Evolutionary conservation across 495 filamentous ascomycete genomes (phyloP).

Genomic region (Lichina pygmaea): DNA sequence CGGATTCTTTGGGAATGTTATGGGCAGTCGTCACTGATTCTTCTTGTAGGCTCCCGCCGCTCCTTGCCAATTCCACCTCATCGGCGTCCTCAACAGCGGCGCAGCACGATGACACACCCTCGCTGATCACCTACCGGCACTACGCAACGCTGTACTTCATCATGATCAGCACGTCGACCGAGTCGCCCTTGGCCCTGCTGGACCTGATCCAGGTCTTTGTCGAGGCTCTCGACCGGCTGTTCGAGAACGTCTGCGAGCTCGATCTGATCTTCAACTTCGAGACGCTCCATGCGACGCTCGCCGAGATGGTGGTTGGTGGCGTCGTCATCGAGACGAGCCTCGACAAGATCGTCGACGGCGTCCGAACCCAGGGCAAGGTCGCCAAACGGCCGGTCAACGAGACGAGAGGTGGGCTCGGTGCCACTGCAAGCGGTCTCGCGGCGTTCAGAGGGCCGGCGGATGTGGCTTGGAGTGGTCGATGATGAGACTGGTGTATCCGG

Average conservation of each 20-base stretch:
- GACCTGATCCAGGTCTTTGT: constrained; percentile 97
- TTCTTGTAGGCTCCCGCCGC: constrained; percentile 26
- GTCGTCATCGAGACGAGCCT: constrained; percentile 85
- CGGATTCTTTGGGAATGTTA: not conserved
- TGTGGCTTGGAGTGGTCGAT: constrained; percentile 2
- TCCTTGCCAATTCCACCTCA: constrained; percentile 35
- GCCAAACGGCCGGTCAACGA: constrained; percentile 27
- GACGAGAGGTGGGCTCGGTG: not conserved
- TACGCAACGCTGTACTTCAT: constrained; percentile 98
- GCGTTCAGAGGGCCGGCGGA: not conserved
- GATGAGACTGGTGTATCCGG: not conserved
- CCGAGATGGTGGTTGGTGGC: constrained; percentile 89
- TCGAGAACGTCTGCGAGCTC: constrained; percentile 94
- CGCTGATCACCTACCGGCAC: constrained; percentile 92
- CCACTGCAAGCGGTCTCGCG: not conserved
- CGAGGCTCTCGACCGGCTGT: constrained; percentile 76
- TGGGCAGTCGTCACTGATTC: not conserved
- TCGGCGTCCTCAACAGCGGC: constrained; percentile 18
- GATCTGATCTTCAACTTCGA: constrained; percentile 98
- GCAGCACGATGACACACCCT: constrained; percentile 60
- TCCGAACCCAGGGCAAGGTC: constrained; percentile 47
- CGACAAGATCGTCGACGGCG: constrained; percentile 65
- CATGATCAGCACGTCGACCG: constrained; percentile 87
- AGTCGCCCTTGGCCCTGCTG: constrained; percentile 82
- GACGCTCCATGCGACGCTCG: constrained; percentile 69